Evolutionary conservation across 495 filamentous ascomycete genomes (phyloP), one percentile per base, ranked within the genome.

Genomic region (Rhizodiscina lignyota): DNA sequence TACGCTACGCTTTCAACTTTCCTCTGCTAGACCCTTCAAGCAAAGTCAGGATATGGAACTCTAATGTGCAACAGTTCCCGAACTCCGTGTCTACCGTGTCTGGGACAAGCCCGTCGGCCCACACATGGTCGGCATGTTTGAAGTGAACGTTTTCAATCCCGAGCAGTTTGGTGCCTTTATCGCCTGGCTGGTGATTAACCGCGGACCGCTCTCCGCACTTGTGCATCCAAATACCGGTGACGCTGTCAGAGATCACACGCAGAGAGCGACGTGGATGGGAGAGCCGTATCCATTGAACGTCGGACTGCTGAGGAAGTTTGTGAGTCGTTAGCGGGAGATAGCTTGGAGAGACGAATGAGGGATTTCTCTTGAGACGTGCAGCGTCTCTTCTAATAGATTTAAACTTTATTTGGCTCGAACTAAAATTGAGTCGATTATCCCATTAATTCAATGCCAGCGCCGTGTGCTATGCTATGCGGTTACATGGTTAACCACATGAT

Each of bases 41-140:
- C 18, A 10, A 27, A 28, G 10, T 24, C 6, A 13, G 37, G 5
- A 31, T 13, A 11, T 24, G 8, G n/a, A n/a, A n/a, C n/a, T n/a
- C n/a, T n/a, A n/a, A n/a, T n/a, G n/a, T 27, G 11, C 28, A 21
- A 13, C 37, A 83, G 77, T 92, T 49, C 85, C 85, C 12, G 85
- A 94, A 50, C 66, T 93, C 13, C 68, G 82, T 28, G 76, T 91
- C 45, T 93, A 93, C 52, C 58, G 54, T 2, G 60, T 91, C 43
- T 91, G 69, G 64, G 76, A 89, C 44, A 51, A 59, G 26, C 83
- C 83, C 2, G 51, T 93, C 4, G 85, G 85, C 0, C 85, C 85
- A 2, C 85, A 94, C 47, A 75, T 78, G 0, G 56, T 82, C 0
- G 80, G 72, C 30, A 94, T 94, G 85, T 83, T 94, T 44, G 85